These are phyloP conservation scores for Colletotrichum sansevieriae DNA, from an alignment of 2,329 filamentous ascomycete genomes.

Conservation along the genomic window DNA sequence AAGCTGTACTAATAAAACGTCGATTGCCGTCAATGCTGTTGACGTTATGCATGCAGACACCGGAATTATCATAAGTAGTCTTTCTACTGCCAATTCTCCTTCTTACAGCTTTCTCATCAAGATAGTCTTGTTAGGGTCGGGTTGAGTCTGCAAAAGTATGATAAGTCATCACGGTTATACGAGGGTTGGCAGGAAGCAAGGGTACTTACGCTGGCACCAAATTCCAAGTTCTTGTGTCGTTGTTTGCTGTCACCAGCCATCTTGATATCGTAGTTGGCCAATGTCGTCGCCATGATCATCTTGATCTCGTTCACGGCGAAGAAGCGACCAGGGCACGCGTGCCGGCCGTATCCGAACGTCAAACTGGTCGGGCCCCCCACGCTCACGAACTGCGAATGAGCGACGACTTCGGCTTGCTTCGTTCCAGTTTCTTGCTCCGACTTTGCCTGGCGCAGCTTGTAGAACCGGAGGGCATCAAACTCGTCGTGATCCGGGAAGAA, in stretches of 20 bases:
- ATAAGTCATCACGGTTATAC: fast-evolving
- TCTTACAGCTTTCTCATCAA: conserved; percentile 28
- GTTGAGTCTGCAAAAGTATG: not conserved
- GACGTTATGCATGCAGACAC: not conserved
- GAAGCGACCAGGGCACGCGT: conserved; percentile 59
- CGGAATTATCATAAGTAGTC: no score
- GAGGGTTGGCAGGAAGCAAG: not conserved
- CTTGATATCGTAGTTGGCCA: conserved; percentile 57
- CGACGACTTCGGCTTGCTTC: conserved; percentile 34
- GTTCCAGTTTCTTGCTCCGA: conserved; percentile 8
- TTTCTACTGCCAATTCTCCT: fast-evolving
- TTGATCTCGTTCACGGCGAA: conserved; percentile 62
- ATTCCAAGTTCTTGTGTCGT: conserved; percentile 28
- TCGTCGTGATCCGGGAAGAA: conserved; percentile 51
- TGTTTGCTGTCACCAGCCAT: conserved; percentile 46
- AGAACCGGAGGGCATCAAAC: conserved; percentile 33
- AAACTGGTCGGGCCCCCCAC: conserved; percentile 52
- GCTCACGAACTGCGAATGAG: conserved; percentile 54
- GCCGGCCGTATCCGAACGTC: conserved; percentile 55
- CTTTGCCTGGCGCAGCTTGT: conserved; percentile 34
- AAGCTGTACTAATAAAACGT: no score
- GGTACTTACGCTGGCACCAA: conserved; percentile 28
- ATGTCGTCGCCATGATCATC: conserved; percentile 55
- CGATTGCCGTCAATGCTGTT: not conserved
- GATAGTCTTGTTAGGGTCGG: conserved; percentile 29